Percentiles rank a stretch among this genome's conserved stretches.
Evolutionary conservation across 2,329 filamentous ascomycete species (phyloP).

Genomic region (Albifimbria verrucaria): DNA sequence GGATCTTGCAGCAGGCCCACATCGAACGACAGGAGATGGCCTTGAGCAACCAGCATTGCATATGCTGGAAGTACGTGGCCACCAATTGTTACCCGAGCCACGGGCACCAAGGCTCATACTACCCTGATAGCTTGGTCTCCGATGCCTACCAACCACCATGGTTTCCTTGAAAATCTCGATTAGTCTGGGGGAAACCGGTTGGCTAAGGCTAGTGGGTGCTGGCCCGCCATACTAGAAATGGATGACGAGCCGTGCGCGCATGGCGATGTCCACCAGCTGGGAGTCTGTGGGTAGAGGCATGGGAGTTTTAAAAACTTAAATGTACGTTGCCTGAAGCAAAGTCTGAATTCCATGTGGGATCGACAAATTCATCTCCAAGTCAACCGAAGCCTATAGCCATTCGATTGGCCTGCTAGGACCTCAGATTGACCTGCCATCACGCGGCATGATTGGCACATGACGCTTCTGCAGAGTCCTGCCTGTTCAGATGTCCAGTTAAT

Average conservation of each 20-base stretch:
- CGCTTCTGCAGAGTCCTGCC: not conserved
- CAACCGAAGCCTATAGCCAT: too few species aligned
- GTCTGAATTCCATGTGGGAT: too few species aligned
- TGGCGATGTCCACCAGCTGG: not conserved
- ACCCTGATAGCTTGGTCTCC: too few species aligned
- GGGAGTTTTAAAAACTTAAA: too few species aligned
- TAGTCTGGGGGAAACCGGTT: not conserved
- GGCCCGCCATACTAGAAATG: not conserved
- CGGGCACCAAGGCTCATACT: too few species aligned
- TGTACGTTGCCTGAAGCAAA: too few species aligned
- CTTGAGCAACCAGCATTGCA: too few species aligned
- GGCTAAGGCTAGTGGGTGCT: not conserved
- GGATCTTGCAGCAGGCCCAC: not conserved
- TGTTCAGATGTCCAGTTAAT: not conserved
- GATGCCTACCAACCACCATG: too few species aligned
- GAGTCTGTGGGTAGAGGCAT: not conserved
- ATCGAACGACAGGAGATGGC: too few species aligned
- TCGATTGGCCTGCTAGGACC: not conserved
- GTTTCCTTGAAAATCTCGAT: not conserved
- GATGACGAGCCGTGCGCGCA: not conserved
- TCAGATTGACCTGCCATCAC: not conserved
- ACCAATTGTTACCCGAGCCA: too few species aligned
- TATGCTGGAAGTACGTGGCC: too few species aligned
- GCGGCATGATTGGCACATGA: not conserved
- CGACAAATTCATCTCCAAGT: too few species aligned